Conservation (phyloP, 176 grass and related monocot genomes). For the Aegilops sharonensis region DNA sequence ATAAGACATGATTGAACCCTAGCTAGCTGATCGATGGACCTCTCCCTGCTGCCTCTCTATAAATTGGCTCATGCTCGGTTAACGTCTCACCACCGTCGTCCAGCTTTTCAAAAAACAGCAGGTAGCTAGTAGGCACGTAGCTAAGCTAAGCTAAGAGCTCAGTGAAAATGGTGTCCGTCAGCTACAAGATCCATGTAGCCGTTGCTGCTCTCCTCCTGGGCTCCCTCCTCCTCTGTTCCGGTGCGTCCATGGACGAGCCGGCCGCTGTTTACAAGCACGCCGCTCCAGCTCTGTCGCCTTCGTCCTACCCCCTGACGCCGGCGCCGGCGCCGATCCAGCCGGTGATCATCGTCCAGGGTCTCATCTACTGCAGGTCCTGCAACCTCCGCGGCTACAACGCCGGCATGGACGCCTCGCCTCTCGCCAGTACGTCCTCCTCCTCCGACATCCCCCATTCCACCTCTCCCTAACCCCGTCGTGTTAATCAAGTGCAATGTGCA, state of each 20-base stretch:
- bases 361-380: constrained; percentile 50
- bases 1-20: not conserved
- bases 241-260: constrained; percentile 14
- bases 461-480: not conserved
- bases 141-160: not conserved
- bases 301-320: not conserved
- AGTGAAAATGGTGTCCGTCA: not conserved
- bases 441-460: not conserved
- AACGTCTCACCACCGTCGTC: not conserved
- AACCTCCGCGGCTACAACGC: constrained; percentile 30
- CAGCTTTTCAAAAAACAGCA: too few species aligned
- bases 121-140: too few species aligned
- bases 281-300: not conserved
- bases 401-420: constrained; percentile 6
- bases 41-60: constrained; percentile 8
- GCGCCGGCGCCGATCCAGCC: not conserved
- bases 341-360: constrained; percentile 47
- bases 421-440: not conserved
- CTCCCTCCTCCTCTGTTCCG: not conserved
- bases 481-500: not conserved
- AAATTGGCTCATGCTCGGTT: constrained; percentile 20
- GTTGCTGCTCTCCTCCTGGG: constrained; percentile 9
- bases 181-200: not conserved
- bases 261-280: not conserved
- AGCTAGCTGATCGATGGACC: not conserved